Conservation (phyloP, 768 basidiomycete genomes). For the Suillus americanus region DNA sequence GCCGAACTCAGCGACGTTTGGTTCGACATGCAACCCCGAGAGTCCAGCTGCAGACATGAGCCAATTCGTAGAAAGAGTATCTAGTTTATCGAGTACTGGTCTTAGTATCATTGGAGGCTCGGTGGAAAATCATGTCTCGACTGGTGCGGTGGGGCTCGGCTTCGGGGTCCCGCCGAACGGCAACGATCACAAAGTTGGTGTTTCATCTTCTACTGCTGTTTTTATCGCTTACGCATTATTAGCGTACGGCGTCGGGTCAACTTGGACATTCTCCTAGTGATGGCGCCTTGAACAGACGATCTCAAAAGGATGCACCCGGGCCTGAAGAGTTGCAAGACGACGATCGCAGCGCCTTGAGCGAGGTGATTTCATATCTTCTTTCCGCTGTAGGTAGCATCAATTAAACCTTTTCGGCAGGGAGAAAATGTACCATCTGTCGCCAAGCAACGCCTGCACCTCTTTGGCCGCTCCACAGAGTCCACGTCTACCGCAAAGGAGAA, state of each 20-base stretch:
- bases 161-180: conserved; percentile 10
- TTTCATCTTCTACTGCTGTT: neutral
- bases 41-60: conserved; percentile 27
- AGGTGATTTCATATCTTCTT: conserved; percentile 45
- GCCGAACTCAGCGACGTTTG: conserved; percentile 23
- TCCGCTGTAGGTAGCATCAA: conserved; percentile 1
- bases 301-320: conserved; percentile 38
- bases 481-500: conserved; percentile 32
- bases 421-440: conserved; percentile 42
- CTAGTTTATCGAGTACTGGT: conserved; percentile 27
- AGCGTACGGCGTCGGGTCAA: conserved; percentile 51
- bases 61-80: conserved; percentile 23
- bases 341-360: conserved; percentile 63
- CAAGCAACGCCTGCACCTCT: conserved; percentile 53
- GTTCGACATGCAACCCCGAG: conserved; percentile 29
- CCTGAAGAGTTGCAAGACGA: conserved; percentile 38
- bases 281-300: conserved; percentile 42
- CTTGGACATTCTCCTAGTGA: conserved; percentile 64
- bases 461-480: conserved; percentile 55
- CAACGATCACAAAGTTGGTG: neutral
- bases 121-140: neutral
- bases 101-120: conserved; percentile 24
- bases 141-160: conserved; percentile 23
- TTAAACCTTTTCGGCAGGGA: conserved; percentile 37
- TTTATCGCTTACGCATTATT: neutral